Conservation (phyloP, 2,329 filamentous ascomycete species). For the Ascochyta koolunga region DNA sequence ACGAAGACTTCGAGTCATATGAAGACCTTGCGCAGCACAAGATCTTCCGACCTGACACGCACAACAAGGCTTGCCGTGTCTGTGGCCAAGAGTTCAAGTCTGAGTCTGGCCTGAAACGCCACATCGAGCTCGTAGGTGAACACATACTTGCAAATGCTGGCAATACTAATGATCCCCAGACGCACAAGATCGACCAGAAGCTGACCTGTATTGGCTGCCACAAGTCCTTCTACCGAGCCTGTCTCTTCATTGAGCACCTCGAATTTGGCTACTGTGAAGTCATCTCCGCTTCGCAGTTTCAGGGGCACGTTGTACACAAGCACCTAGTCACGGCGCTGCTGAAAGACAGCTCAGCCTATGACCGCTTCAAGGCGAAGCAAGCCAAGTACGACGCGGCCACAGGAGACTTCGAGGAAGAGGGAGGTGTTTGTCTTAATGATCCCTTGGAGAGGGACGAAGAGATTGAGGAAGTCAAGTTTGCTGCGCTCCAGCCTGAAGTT, state of each 20-base stretch:
- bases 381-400: slow-evolving; percentile 34
- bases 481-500: slow-evolving; percentile 34
- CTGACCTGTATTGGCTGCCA: slow-evolving; percentile 61
- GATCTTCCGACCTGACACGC: slow-evolving; percentile 40
- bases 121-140: slow-evolving; percentile 57
- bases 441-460: slow-evolving; percentile 26
- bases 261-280: slow-evolving; percentile 58
- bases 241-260: slow-evolving; percentile 60
- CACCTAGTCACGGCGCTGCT: slow-evolving; percentile 50
- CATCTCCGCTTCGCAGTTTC: slow-evolving; percentile 53
- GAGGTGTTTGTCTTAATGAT: slow-evolving; percentile 29
- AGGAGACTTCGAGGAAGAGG: slow-evolving; percentile 38
- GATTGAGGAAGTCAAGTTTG: slow-evolving; percentile 24
- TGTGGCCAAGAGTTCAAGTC: slow-evolving; percentile 64
- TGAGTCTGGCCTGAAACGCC: slow-evolving; percentile 56
- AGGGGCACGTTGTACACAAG: slow-evolving; percentile 58
- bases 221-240: slow-evolving; percentile 55
- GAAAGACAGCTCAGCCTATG: slow-evolving; percentile 18
- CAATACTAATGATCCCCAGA: slow-evolving; percentile 39
- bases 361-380: slow-evolving; percentile 40
- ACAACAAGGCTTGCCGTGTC: slow-evolving; percentile 61
- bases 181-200: slow-evolving; percentile 57
- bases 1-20: slow-evolving; percentile 53
- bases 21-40: slow-evolving; percentile 58
- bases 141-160: neutral